These are phyloP conservation scores for Aspergillus latus DNA, from an alignment of 2,329 filamentous ascomycete species.

Conservation along the genomic window DNA sequence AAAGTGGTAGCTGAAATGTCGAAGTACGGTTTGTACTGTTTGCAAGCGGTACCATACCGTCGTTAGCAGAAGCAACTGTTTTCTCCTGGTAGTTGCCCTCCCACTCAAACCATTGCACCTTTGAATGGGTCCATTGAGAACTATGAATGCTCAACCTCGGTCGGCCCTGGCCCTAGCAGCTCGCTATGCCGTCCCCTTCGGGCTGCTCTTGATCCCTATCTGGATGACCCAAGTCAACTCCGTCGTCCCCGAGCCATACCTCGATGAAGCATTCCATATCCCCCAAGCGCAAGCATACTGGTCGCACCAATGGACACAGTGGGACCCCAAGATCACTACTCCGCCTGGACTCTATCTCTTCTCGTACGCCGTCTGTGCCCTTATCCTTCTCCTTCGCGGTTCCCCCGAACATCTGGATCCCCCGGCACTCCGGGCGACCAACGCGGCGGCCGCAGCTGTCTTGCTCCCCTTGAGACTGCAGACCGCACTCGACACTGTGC, in stretches of 20 bases:
- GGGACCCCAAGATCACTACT: slow-evolving; percentile 98
- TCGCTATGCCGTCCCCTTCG: slow-evolving; percentile 39
- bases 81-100: background rate
- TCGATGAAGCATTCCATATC: slow-evolving; percentile 64
- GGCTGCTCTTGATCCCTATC: slow-evolving; percentile 33
- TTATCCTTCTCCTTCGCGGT: slow-evolving; percentile 24
- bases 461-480: slow-evolving; percentile 54
- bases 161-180: slow-evolving; percentile 37
- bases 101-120: background rate
- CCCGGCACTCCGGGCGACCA: slow-evolving; percentile 39
- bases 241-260: slow-evolving; percentile 58
- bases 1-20: background rate
- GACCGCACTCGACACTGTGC: slow-evolving; percentile 50
- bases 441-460: slow-evolving; percentile 37
- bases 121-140: slow-evolving; percentile 14
- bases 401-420: slow-evolving; percentile 36
- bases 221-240: slow-evolving; percentile 50
- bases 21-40: slow-evolving; percentile 15
- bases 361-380: slow-evolving; percentile 48
- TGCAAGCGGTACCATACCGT: background rate
- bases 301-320: slow-evolving; percentile 67
- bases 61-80: background rate
- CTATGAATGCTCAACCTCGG: slow-evolving; percentile 33
- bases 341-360: slow-evolving; percentile 75
- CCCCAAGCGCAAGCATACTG: slow-evolving; percentile 91